phyloP scores from a whole-genome alignment of 2,329 filamentous ascomycete species.

The Microdochium nivale region DNA sequence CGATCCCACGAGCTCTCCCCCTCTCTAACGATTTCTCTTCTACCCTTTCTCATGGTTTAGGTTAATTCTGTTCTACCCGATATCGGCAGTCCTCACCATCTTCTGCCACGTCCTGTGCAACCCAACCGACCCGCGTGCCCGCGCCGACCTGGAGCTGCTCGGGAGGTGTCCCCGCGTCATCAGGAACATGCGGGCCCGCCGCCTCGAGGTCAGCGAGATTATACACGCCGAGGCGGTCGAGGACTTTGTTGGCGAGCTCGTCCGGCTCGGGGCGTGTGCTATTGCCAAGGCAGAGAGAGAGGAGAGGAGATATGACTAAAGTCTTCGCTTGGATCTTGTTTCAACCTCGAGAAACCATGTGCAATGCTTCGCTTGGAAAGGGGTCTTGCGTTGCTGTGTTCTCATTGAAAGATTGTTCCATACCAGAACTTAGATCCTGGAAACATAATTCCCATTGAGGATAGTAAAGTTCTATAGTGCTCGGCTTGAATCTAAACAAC shows the following conservation, averaged over 20 bases:
- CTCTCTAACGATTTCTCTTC: too few species aligned
- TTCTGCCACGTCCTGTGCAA: slow-evolving; percentile 46
- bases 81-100: slow-evolving; percentile 42
- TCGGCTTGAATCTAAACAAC: too few species aligned
- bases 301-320: too few species aligned
- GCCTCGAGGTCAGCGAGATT: slow-evolving; percentile 24
- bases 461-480: too few species aligned
- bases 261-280: slow-evolving; percentile 25
- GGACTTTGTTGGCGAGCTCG: slow-evolving; percentile 28
- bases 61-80: slow-evolving; percentile 48
- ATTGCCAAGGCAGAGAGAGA: slow-evolving; percentile 23
- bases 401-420: too few species aligned
- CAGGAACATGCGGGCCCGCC: slow-evolving; percentile 22
- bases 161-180: slow-evolving; percentile 32
- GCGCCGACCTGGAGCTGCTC: slow-evolving; percentile 37
- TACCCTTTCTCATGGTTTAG: slow-evolving; percentile 30
- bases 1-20: too few species aligned
- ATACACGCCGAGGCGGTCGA: slow-evolving; percentile 26
- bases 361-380: too few species aligned
- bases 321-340: too few species aligned
- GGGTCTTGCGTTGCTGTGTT: too few species aligned
- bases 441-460: too few species aligned
- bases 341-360: too few species aligned
- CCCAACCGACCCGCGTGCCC: slow-evolving; percentile 32
- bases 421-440: too few species aligned